Evolutionary conservation across 1,284 basidiomycete genomes (phyloP).

Genomic region (Cutaneotrichosporon arboriforme): DNA sequence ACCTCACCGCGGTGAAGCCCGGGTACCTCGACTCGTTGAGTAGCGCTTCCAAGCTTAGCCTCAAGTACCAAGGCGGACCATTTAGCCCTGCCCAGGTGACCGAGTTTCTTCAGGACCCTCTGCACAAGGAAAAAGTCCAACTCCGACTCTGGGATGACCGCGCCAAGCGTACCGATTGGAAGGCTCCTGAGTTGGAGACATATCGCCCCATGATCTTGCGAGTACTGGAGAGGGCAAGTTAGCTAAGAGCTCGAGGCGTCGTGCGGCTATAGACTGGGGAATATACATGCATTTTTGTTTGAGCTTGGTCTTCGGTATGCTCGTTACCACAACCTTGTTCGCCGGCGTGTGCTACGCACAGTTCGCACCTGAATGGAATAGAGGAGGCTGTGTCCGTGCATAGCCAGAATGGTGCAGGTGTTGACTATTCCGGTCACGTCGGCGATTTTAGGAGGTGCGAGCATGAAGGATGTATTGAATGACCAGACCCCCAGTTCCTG

Average conservation of each 20-base stretch:
- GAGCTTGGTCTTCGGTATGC: no score
- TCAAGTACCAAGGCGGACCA: conserved; percentile 36
- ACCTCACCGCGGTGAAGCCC: conserved; percentile 24
- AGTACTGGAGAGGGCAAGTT: conserved; percentile 5
- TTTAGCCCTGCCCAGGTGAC: conserved; percentile 24
- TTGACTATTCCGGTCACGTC: no score
- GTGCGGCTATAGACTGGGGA: no score
- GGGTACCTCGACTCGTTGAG: conserved; percentile 27
- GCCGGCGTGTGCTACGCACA: no score
- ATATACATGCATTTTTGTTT: no score
- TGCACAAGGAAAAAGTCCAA: conserved; percentile 27
- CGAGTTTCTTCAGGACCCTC: conserved; percentile 30
- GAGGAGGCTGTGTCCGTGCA: no score
- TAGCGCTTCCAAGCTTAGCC: conserved; percentile 23
- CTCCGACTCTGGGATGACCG: conserved; percentile 36
- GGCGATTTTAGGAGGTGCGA: no score
- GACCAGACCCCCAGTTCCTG: no score
- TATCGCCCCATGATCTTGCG: conserved; percentile 12
- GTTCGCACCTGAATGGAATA: no score
- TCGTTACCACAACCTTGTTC: no score
- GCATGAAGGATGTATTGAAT: no score
- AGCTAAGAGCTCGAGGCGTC: neutral
- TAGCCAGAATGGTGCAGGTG: no score
- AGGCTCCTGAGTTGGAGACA: conserved; percentile 23
- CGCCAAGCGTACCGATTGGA: conserved; percentile 26